Evolutionary conservation across 495 filamentous ascomycete genomes (phyloP), one percentile per base, ranked within the genome.

Genomic region (Rostrohypoxylon terebratum): DNA sequence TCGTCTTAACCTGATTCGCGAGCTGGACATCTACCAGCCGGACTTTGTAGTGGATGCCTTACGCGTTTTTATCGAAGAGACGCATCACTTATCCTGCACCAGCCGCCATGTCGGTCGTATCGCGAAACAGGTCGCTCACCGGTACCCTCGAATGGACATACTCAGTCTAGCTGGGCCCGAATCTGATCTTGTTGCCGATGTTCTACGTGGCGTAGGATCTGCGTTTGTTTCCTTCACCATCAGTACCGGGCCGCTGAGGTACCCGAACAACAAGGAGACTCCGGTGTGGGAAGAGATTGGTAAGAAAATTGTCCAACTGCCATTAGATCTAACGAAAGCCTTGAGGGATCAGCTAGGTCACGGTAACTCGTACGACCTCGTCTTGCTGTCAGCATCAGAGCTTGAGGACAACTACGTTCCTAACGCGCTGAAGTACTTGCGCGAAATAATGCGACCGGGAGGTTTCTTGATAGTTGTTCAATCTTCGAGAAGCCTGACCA

Each of bases 381-480:
- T 81, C 11, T 13, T 85, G 1, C 55, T 83, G 9, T 75, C 78
- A 0, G 78, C 77, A 7, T 77, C 79, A 2, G 34, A 81, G 28
- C 58, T 83, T 11, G 72, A 78, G 16, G 14, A 65, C 0, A 47
- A 69, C 0, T 51, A 73, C 6, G 47, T 40, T 0, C 25, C 44
- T 0, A 40, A 38, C 2, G 57, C 64, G 3, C 48, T 85, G 0
- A 63, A 73, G 16, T 67, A 55, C 6, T 62, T 85, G 18, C 34
- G 72, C 2, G 14, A 44, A 1, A 59, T 79, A 59, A 84, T 84
- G 81, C 77, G 75, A 18, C 77, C 77, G 7, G 82, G 80, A 1
- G 82, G 77, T 3, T 84, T 82, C 67, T 61, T 85, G n/a, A 9
- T 85, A 5, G 50, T 85, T 8, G n/a, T 81, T 0, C 61, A 83